These are phyloP conservation scores for Gossypium bickii DNA, from an alignment of 345 rosid genomes.

Conservation along the genomic window DNA sequence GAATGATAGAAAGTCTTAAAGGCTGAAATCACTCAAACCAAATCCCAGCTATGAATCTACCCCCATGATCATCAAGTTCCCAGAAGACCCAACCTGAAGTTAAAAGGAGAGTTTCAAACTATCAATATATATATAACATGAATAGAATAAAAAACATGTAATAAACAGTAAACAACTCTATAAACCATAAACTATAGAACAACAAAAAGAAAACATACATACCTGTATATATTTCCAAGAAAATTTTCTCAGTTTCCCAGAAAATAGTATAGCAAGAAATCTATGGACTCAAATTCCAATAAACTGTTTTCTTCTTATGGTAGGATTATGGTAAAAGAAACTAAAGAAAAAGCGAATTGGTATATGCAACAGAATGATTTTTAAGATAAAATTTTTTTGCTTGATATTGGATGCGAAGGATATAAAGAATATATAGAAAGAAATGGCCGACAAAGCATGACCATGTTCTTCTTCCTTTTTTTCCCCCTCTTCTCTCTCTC, in stretches of 20 bases:
- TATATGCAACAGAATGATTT: conserved; percentile 23
- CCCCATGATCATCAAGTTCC: conserved; percentile 1
- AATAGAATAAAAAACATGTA: conserved; percentile 2
- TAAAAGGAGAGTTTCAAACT: background rate
- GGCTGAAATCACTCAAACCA: background rate
- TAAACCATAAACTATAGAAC: background rate
- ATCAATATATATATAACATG: background rate
- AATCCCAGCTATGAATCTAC: conserved; percentile 8
- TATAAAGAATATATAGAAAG: conserved; percentile 19
- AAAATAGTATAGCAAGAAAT: conserved; percentile 20
- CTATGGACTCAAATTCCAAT: conserved; percentile 20
- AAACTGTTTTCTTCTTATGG: conserved; percentile 2
- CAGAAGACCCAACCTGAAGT: conserved; percentile 3
- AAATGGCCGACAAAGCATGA: conserved; percentile 56
- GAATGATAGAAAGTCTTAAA: conserved; percentile 10
- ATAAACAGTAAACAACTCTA: conserved; percentile 9
- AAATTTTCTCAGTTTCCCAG: conserved; percentile 15
- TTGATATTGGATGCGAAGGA: conserved; percentile 18
- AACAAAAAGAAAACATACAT: conserved; percentile 14
- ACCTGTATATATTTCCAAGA: conserved; percentile 23
- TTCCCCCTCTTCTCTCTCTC: background rate
- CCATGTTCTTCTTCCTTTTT: conserved; percentile 24
- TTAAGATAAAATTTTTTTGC: conserved; percentile 17
- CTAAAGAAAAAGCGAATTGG: conserved; percentile 12
- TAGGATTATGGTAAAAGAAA: conserved; percentile 14